Conservation (phyloP, 192 early-diverging fungal genomes). For the Pilaira anomala region DNA sequence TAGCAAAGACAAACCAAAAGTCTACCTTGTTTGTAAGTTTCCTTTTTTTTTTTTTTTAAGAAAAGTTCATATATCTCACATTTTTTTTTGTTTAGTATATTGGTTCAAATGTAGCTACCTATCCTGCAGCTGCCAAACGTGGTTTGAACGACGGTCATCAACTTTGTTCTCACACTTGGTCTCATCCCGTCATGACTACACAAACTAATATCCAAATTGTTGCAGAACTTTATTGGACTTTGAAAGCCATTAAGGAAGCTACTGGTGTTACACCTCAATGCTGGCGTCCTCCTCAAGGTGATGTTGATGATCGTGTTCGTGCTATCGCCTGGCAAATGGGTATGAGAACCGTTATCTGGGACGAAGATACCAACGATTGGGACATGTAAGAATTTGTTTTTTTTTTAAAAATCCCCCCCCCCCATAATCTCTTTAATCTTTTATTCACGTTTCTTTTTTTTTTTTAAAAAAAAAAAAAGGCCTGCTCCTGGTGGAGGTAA, state of each 20-base stretch:
- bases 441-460: too few species aligned
- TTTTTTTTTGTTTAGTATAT: constrained; percentile 31
- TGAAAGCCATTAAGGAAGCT: constrained; percentile 41
- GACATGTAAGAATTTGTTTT: too few species aligned
- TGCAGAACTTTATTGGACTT: constrained; percentile 44
- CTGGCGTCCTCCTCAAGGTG: constrained; percentile 50
- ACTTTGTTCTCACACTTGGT: constrained; percentile 50
- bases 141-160: constrained; percentile 51
- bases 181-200: constrained; percentile 49
- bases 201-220: constrained; percentile 43
- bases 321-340: constrained; percentile 29
- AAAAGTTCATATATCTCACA: background rate
- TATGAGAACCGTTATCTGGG: constrained; percentile 20
- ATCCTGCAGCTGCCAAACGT: constrained; percentile 36
- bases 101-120: constrained; percentile 41
- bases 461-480: constrained; percentile 16
- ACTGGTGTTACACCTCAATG: constrained; percentile 41
- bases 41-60: background rate
- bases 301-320: constrained; percentile 47
- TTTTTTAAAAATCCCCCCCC: too few species aligned
- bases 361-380: constrained; percentile 40
- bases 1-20: constrained; percentile 11
- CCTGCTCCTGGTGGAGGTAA: constrained; percentile 36
- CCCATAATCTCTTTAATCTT: too few species aligned
- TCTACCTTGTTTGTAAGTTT: constrained; percentile 22